Evolutionary conservation across 495 filamentous ascomycete genomes (phyloP).

Genomic region (Sordaria brevicollis): DNA sequence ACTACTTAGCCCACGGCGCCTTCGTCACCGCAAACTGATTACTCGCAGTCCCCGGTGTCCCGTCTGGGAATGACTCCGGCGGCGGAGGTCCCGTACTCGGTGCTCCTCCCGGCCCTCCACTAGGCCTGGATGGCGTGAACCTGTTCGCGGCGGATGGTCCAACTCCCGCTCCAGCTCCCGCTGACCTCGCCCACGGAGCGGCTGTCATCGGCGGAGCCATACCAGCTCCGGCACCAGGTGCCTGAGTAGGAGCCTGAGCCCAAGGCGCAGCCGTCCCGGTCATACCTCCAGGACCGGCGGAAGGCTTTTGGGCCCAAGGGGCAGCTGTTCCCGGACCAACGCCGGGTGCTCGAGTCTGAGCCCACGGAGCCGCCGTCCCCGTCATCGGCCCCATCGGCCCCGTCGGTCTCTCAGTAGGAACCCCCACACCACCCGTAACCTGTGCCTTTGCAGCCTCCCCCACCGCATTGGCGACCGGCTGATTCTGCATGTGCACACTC

Average conservation of each 20-base stretch:
- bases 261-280: conserved; percentile 30
- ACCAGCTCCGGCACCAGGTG: conserved; percentile 10
- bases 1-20: conserved; percentile 20
- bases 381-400: neutral
- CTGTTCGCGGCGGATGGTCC: neutral
- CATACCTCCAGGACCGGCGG: neutral
- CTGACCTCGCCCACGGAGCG: conserved; percentile 11
- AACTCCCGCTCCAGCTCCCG: neutral
- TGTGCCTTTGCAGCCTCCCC: conserved; percentile 11
- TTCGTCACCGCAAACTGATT: conserved; percentile 24
- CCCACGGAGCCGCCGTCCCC: conserved; percentile 32
- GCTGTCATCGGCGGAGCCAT: conserved; percentile 12
- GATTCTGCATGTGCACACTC: conserved; percentile 48
- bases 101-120: conserved; percentile 8
- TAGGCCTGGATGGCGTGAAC: conserved; percentile 4
- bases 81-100: conserved; percentile 13
- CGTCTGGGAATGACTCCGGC: conserved; percentile 13
- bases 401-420: neutral
- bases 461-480: conserved; percentile 28
- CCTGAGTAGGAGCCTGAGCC: conserved; percentile 19
- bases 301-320: neutral
- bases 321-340: neutral
- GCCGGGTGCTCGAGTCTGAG: conserved; percentile 9
- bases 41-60: conserved; percentile 16
- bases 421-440: conserved; percentile 2